Evolutionary conservation across 1,284 basidiomycete genomes (phyloP), one percentile per base, ranked within the genome.

Genomic region (Apiotrichum porosum): DNA sequence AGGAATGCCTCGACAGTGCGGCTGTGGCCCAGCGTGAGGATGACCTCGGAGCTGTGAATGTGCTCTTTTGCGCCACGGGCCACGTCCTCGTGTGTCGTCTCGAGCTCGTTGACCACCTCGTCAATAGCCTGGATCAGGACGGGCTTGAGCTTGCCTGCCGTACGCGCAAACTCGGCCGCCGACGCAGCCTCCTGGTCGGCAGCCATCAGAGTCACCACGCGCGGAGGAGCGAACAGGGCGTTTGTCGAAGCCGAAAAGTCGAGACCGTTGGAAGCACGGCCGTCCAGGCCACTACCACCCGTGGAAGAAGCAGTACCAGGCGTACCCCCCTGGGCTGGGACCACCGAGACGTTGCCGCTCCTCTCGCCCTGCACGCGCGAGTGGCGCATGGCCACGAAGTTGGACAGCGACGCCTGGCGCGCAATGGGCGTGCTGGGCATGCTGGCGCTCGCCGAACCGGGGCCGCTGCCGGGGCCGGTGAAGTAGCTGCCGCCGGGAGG

Each of bases 31-130:
- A 98, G 80, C 0, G 94, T 98, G 54, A 98, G 75, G 57, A 98
- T 92, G 59, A 97, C 93, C 71, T 98, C 94, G 58, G 95, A 91
- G 10, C 90, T 90, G 72, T 97, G 93, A 54, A 98, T 89, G 70
- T 98, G 94, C 71, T 97, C 92, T 68, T 83, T 86, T 2, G 93
- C 90, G 54, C 89, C 90, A 74, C 90, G 94, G 4, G 90, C 88
- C 12, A 98, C 85, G 66, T 87, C 93, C 58, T 94, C 88, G 64
- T 95, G 91, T 1, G 94, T 93, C 4, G 89, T 92, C 69, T 97
- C 94, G 40, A 98, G 77, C 71, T 98, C 95, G 61, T 95, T 91
- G 39, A 97, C 79, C 14, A 97, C 86, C 67, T 97, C 88, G 63
- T 92, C 85, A 49, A 94, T 89, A 2, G 88, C 90, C 71, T 90